These are phyloP conservation scores for Phialophora macrospora DNA, from an alignment of 2,329 filamentous ascomycete genomes.

Conservation along the genomic window DNA sequence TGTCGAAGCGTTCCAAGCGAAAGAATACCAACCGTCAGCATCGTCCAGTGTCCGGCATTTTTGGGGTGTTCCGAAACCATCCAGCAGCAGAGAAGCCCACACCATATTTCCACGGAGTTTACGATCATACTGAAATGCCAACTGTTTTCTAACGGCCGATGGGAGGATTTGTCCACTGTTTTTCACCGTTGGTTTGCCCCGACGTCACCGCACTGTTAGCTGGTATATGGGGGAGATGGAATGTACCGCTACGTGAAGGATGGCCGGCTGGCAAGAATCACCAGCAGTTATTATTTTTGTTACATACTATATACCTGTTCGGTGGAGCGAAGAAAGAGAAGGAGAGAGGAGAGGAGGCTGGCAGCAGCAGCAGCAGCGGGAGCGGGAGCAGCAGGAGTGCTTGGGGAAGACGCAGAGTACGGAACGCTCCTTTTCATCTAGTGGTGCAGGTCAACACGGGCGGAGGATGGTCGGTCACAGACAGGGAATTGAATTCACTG, in stretches of 20 bases:
- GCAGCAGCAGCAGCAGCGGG: neutral
- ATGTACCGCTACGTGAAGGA: neutral
- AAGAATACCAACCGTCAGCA: slow-evolving; percentile 14
- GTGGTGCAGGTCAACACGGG: neutral
- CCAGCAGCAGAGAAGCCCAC: slow-evolving; percentile 7
- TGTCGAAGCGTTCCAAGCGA: slow-evolving; percentile 23
- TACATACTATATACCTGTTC: slow-evolving; percentile 10
- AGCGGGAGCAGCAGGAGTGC: neutral
- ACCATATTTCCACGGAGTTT: slow-evolving; percentile 17
- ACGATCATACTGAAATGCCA: slow-evolving; percentile 16
- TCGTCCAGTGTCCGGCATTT: slow-evolving; percentile 15
- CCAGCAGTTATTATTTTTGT: slow-evolving; percentile 3
- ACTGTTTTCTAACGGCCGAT: slow-evolving; percentile 19
- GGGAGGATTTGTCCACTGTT: slow-evolving; percentile 12
- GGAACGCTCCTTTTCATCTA: neutral
- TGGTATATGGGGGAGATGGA: slow-evolving; percentile 6
- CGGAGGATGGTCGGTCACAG: neutral
- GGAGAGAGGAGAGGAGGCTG: neutral
- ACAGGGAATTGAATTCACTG: slow-evolving; percentile 1
- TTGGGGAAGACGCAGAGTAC: neutral
- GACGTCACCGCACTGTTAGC: neutral
- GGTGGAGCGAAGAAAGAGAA: neutral
- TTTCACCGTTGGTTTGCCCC: neutral
- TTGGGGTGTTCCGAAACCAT: slow-evolving; percentile 11
- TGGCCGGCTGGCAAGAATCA: slow-evolving; percentile 1